Percentiles rank a stretch among this genome's conserved stretches.
phyloP scores from a whole-genome alignment of 2,329 filamentous ascomycete genomes.

The Apiospora saccharicola region DNA sequence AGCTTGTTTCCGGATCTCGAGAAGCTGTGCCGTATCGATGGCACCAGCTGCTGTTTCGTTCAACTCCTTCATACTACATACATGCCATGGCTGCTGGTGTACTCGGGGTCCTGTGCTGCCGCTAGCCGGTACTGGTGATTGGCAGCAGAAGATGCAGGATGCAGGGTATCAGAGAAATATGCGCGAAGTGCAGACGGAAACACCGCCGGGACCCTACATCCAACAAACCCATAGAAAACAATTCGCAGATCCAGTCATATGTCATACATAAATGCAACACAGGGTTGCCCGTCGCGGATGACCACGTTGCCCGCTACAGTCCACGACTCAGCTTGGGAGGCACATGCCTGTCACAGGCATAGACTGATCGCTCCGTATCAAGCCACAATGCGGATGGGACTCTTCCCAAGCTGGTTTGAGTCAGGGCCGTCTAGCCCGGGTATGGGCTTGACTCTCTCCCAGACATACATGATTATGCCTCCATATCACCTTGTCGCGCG shows the following conservation, averaged over 20 bases:
- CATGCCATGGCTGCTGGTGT: neutral
- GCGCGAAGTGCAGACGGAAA: neutral
- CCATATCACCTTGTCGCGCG: neutral
- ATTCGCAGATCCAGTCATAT: neutral
- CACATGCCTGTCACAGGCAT: constrained; percentile 17
- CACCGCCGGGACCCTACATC: constrained; percentile 16
- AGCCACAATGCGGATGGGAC: constrained; percentile 3
- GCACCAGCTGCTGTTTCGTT: neutral
- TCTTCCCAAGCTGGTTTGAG: neutral
- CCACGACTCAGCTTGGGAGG: constrained; percentile 1
- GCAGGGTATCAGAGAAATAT: neutral
- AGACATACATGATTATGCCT: neutral
- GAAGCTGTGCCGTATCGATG: neutral
- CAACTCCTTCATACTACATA: neutral
- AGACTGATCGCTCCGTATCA: constrained; percentile 6
- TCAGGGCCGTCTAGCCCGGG: constrained; percentile 2
- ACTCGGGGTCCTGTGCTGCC: neutral
- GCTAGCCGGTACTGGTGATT: neutral
- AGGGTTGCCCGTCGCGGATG: neutral
- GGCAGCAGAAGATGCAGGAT: neutral
- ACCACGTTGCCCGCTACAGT: constrained; percentile 5
- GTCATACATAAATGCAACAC: constrained; percentile 10
- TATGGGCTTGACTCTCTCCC: constrained; percentile 15
- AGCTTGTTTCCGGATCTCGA: constrained; percentile 4
- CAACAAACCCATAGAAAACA: constrained; percentile 7